phyloP scores from a whole-genome alignment of 2,329 filamentous ascomycete genomes.

The Talaromyces funiculosus region DNA sequence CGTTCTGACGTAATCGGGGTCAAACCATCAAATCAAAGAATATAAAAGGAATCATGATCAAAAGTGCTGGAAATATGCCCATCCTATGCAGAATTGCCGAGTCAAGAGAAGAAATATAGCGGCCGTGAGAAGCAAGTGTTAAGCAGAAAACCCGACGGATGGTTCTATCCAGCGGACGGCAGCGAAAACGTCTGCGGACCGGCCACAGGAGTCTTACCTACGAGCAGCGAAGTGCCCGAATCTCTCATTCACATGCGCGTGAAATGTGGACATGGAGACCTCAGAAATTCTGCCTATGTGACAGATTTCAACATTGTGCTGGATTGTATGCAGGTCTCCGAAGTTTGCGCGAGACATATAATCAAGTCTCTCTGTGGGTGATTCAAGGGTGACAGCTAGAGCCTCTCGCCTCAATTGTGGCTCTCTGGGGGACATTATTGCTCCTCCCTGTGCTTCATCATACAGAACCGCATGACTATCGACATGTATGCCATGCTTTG shows the following conservation, averaged over 20 bases:
- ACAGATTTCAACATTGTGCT: slow-evolving; percentile 40
- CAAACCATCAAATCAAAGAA: neutral
- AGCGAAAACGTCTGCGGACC: neutral
- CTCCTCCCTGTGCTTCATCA: slow-evolving; percentile 19
- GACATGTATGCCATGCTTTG: slow-evolving; percentile 32
- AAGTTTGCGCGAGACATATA: slow-evolving; percentile 37
- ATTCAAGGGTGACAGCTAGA: slow-evolving; percentile 28
- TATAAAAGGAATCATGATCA: neutral
- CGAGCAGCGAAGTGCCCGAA: neutral
- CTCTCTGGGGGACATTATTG: slow-evolving; percentile 21
- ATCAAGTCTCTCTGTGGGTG: slow-evolving; percentile 22
- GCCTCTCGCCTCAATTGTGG: slow-evolving; percentile 31
- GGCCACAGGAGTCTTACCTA: neutral
- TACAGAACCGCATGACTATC: slow-evolving; percentile 37
- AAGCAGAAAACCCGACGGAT: neutral
- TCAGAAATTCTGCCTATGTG: slow-evolving; percentile 32
- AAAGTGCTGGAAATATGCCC: neutral
- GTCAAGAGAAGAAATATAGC: neutral
- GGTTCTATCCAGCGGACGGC: neutral
- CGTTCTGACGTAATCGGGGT: neutral
- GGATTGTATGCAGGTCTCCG: slow-evolving; percentile 37
- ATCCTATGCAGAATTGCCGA: neutral
- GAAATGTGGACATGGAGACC: slow-evolving; percentile 23
- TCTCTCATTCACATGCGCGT: slow-evolving; percentile 13
- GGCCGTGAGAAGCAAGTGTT: neutral